These are phyloP conservation scores for Dalechampia spathulata DNA, from an alignment of 441 rosid genomes.

Conservation along the genomic window DNA sequence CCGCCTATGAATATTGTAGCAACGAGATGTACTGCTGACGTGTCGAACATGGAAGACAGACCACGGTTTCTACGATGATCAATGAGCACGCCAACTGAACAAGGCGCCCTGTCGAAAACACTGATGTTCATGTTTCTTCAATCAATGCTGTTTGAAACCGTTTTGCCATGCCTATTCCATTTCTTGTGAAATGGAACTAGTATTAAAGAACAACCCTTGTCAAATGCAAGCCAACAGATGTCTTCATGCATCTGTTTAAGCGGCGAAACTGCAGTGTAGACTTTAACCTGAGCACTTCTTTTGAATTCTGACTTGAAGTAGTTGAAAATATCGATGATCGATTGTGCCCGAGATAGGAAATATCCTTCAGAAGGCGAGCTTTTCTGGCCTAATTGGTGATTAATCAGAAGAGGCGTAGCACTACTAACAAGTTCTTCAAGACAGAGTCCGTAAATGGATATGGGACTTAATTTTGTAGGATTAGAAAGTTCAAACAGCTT, in stretches of 20 bases:
- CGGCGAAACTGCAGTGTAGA: conserved; percentile 38
- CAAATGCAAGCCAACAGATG: conserved; percentile 32
- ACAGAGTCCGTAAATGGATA: conserved; percentile 25
- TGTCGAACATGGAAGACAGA: conserved; percentile 10
- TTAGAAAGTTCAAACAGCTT: conserved; percentile 26
- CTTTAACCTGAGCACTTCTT: conserved; percentile 13
- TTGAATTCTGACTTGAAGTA: conserved; percentile 16
- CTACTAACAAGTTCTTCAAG: conserved; percentile 26
- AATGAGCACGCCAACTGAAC: conserved; percentile 33
- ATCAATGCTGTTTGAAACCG: conserved; percentile 16
- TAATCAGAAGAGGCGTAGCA: conserved; percentile 25
- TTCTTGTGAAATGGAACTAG: conserved; percentile 39
- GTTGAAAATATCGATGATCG: conserved; percentile 22
- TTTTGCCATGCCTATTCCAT: conserved; percentile 21
- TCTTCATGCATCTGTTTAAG: conserved; percentile 35
- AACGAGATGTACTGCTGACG: conserved; percentile 7
- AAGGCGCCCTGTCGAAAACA: conserved; percentile 34
- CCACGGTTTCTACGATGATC: conserved; percentile 23
- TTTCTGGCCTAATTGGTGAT: conserved; percentile 29
- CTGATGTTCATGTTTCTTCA: conserved; percentile 25
- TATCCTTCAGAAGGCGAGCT: neutral
- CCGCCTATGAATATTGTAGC: conserved; percentile 33
- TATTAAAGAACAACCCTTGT: conserved; percentile 24
- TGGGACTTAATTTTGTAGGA: conserved; percentile 21
- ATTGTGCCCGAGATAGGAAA: conserved; percentile 2